Evolutionary conservation across 495 filamentous ascomycete genomes (phyloP).

Genomic region (Penicillium longicatenatum): DNA sequence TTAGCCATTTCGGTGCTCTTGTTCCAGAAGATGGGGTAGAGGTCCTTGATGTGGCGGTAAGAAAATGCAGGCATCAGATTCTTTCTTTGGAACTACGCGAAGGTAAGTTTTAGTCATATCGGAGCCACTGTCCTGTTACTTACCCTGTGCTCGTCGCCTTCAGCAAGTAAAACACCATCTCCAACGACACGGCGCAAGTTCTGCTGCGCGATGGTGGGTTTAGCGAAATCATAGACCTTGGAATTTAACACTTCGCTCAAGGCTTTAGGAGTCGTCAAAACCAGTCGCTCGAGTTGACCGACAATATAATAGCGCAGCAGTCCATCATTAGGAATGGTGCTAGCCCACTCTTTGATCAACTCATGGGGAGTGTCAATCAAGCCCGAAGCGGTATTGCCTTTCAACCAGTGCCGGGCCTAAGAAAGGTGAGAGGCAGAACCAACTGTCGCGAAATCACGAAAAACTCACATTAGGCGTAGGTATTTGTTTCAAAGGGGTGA

Average conservation of each 20-base stretch:
- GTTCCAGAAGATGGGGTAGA: constrained; percentile 82
- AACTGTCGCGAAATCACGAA: neutral
- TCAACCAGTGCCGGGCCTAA: constrained; percentile 40
- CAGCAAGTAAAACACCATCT: constrained; percentile 75
- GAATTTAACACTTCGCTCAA: constrained; percentile 65
- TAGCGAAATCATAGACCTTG: constrained; percentile 78
- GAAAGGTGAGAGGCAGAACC: neutral
- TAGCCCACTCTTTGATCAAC: constrained; percentile 62
- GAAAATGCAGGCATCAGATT: constrained; percentile 82
- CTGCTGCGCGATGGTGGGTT: constrained; percentile 59
- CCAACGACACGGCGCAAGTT: constrained; percentile 69
- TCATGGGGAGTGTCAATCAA: constrained; percentile 52
- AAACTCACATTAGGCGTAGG: constrained; percentile 58
- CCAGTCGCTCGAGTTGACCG: constrained; percentile 70
- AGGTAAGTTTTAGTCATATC: neutral
- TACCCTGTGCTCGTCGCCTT: constrained; percentile 82
- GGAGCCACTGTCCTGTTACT: neutral
- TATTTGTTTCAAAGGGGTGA: constrained; percentile 70
- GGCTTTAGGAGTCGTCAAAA: constrained; percentile 65
- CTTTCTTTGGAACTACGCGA: constrained; percentile 61
- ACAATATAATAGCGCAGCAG: constrained; percentile 69
- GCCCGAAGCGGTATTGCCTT: constrained; percentile 30
- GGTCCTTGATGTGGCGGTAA: constrained; percentile 82
- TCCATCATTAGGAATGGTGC: constrained; percentile 75
- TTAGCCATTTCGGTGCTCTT: constrained; percentile 60